These are phyloP conservation scores for Spergularia bocconei DNA, from an alignment of 148 eudicot species.

Conservation along the genomic window DNA sequence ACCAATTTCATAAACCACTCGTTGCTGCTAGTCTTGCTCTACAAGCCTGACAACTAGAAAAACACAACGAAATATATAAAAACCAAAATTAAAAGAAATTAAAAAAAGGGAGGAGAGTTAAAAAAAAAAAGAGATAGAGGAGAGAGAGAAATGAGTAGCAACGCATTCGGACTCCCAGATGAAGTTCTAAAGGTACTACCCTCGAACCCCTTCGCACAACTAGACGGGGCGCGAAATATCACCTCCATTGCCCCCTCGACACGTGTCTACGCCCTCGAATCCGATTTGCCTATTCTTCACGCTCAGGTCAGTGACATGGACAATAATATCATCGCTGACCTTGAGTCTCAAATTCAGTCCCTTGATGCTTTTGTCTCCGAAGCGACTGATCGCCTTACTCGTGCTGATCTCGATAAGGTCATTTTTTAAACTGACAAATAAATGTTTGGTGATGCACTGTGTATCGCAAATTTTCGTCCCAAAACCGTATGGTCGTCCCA, in stretches of 20 bases:
- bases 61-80: not conserved
- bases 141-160: not conserved
- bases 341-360: slow-evolving; percentile 54
- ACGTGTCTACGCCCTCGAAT: slow-evolving; percentile 78
- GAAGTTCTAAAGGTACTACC: slow-evolving; percentile 62
- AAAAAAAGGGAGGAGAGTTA: not conserved
- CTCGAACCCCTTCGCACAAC: slow-evolving; percentile 80
- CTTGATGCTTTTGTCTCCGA: slow-evolving; percentile 59
- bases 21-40: not conserved
- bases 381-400: slow-evolving; percentile 42
- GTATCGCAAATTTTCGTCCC: too few species aligned
- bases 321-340: slow-evolving; percentile 48
- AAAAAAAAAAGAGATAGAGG: too few species aligned
- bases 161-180: slow-evolving; percentile 65
- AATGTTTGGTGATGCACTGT: too few species aligned
- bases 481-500: too few species aligned
- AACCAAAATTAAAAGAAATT: not conserved
- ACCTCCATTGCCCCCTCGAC: slow-evolving; percentile 94
- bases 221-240: slow-evolving; percentile 90
- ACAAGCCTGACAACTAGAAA: not conserved
- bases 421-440: too few species aligned
- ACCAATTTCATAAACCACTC: too few species aligned
- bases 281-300: slow-evolving; percentile 56
- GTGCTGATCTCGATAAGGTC: slow-evolving; percentile 60
- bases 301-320: slow-evolving; percentile 49